Evolutionary conservation across 1,284 basidiomycete species (phyloP).

Genomic region (Ganoderma lucidum): DNA sequence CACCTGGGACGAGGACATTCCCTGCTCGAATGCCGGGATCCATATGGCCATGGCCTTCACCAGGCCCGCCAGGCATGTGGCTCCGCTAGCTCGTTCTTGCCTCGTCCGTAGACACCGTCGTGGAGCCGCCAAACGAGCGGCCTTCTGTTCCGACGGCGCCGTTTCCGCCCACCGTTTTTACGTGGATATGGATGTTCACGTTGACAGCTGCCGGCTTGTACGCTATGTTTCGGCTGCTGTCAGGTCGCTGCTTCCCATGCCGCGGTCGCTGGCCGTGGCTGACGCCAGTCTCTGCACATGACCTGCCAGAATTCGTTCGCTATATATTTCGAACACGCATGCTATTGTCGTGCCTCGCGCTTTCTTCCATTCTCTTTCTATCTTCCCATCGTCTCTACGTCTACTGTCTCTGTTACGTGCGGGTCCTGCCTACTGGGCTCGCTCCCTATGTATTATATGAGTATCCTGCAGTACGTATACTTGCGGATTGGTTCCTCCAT

Average conservation of each 20-base stretch:
- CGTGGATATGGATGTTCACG: neutral
- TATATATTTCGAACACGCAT: slow-evolving; percentile 12
- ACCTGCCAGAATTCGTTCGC: neutral
- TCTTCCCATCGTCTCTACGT: slow-evolving; percentile 3
- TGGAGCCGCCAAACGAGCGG: neutral
- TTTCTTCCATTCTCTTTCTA: neutral
- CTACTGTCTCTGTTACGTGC: neutral
- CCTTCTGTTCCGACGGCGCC: neutral
- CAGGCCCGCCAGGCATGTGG: slow-evolving; percentile 1
- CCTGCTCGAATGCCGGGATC: neutral
- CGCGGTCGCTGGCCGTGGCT: neutral
- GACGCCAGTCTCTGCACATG: neutral
- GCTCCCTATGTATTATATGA: neutral
- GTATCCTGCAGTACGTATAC: neutral
- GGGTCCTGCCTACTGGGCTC: neutral
- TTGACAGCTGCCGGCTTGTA: neutral
- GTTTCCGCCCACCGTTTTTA: neutral
- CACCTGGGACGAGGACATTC: slow-evolving; percentile 1
- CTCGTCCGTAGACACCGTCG: slow-evolving; percentile 2
- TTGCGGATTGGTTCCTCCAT: neutral
- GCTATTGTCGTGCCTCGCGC: neutral
- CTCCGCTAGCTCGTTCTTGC: slow-evolving; percentile 2
- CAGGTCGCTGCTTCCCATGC: neutral
- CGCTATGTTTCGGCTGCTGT: neutral
- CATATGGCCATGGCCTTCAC: neutral